These are phyloP conservation scores for Chaetomiaceae sp. DNA, from an alignment of 2,329 filamentous ascomycete genomes.

Conservation along the genomic window DNA sequence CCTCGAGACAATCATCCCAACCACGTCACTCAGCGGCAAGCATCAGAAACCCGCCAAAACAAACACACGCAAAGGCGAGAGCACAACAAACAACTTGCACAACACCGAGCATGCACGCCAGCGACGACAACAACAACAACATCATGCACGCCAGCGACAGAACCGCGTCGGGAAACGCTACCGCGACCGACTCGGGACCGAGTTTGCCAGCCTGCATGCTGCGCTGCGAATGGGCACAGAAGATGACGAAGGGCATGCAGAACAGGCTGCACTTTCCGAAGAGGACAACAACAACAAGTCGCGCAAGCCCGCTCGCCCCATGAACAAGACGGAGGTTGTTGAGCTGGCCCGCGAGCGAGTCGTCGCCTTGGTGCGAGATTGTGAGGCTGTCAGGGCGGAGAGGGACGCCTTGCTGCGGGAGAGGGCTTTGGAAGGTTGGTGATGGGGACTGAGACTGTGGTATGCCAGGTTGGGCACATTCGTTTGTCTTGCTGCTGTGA, in stretches of 20 bases:
- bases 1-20: too few relatives aligned
- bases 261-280: neutral
- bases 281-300: too few relatives aligned
- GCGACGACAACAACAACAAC: neutral
- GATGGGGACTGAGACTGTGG: neutral
- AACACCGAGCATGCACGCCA: too few relatives aligned
- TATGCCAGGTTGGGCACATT: too few relatives aligned
- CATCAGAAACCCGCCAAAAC: too few relatives aligned
- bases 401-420: conserved; percentile 3
- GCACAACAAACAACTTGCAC: neutral
- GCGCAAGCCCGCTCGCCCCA: neutral
- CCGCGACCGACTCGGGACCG: conserved; percentile 20
- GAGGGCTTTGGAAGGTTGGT: neutral
- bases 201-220: conserved; percentile 19
- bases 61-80: too few relatives aligned
- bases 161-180: conserved; percentile 24
- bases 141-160: conserved; percentile 5
- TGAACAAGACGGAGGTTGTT: conserved; percentile 22
- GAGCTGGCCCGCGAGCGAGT: conserved; percentile 19
- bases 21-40: too few relatives aligned
- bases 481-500: too few relatives aligned
- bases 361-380: conserved; percentile 7
- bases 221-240: conserved; percentile 7
- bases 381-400: conserved; percentile 8
- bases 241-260: neutral